Evolutionary conservation across 1,139 yeast genomes (phyloP), one percentile per base, ranked within the genome.

Genomic region (Taphrina communis): DNA sequence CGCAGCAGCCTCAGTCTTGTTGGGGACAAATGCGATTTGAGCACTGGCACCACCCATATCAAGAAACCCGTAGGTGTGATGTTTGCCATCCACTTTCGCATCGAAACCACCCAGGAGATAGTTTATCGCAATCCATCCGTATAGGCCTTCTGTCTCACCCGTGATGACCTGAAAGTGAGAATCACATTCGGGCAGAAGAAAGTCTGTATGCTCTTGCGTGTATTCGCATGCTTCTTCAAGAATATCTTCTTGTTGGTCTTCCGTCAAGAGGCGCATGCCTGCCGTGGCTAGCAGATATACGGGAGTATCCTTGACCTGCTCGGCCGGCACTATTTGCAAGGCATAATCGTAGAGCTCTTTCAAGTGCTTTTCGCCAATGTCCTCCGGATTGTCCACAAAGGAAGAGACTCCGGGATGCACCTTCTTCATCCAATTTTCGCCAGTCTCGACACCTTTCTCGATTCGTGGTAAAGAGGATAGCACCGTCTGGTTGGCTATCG

Each of bases 41-140:
- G 96, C 88, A 1, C 94, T 88, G 0, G 95, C 95, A 0, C 96
- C 96, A 3, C 96, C 96, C 92, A 90, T 88, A 73, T 90, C 96
- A 71, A 90, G 77, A 48, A 90, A 81, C 1, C 96, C 96, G 74
- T 85, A 88, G 0, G 95, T 86, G 36, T 83, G 79, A 71, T 85
- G 87, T 68, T 81, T 80, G 68, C 82, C 81, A 53, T 81, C 78
- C 71, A 84, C 86, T n/a, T 73, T 69, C 6, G 75, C 76, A 11
- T 86, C 87, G 59, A 88, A 80, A 0, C 86, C 79, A 0, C 88
- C 89, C 51, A 86, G 82, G 72, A 89, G 79, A 72, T 89, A 88
- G 75, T 90, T 90, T 56, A 90, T 80, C 0, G 91, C 86, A 9
- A 90, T 79, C 96, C 96, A 90, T 11, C 95, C 94, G 74, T 87